Percentiles rank a stretch among this genome's conserved stretches.
Conservation (phyloP, 768 basidiomycete species). For the Phylloporus sp. region DNA sequence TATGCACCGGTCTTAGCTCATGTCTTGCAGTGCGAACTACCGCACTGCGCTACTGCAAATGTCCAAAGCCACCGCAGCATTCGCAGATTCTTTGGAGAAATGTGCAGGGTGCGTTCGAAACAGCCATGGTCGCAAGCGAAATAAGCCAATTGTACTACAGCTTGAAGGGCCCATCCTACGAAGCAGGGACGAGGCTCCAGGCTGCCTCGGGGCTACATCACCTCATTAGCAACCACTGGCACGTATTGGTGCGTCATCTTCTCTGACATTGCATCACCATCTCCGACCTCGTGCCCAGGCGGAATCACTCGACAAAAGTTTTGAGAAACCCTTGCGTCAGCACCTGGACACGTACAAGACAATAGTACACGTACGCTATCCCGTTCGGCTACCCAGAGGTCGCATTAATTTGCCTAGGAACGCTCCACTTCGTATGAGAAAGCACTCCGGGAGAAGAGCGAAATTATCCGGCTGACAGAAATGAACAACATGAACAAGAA, state of each 20-base stretch:
- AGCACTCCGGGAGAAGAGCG: slow-evolving; percentile 77
- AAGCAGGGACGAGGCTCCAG: slow-evolving; percentile 76
- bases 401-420: slow-evolving; percentile 48
- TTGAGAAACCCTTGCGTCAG: slow-evolving; percentile 86
- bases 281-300: slow-evolving; percentile 44
- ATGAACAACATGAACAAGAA: slow-evolving; percentile 79
- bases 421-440: slow-evolving; percentile 82
- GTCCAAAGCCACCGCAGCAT: slow-evolving; percentile 77
- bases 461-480: slow-evolving; percentile 82
- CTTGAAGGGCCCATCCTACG: slow-evolving; percentile 75
- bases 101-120: slow-evolving; percentile 65
- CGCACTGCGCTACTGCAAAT: slow-evolving; percentile 75
- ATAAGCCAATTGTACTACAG: slow-evolving; percentile 32
- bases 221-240: slow-evolving; percentile 89
- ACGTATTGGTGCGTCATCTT: slow-evolving; percentile 65
- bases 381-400: neutral
- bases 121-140: neutral
- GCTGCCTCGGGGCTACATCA: slow-evolving; percentile 88
- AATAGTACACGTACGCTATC: slow-evolving; percentile 56
- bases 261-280: slow-evolving; percentile 2
- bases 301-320: slow-evolving; percentile 80
- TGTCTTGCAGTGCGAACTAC: slow-evolving; percentile 74
- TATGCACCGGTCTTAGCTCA: slow-evolving; percentile 51
- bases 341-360: slow-evolving; percentile 77
- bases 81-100: slow-evolving; percentile 82